phyloP scores from a whole-genome alignment of 441 rosid species.

The Pelargonium fulgidum region DNA sequence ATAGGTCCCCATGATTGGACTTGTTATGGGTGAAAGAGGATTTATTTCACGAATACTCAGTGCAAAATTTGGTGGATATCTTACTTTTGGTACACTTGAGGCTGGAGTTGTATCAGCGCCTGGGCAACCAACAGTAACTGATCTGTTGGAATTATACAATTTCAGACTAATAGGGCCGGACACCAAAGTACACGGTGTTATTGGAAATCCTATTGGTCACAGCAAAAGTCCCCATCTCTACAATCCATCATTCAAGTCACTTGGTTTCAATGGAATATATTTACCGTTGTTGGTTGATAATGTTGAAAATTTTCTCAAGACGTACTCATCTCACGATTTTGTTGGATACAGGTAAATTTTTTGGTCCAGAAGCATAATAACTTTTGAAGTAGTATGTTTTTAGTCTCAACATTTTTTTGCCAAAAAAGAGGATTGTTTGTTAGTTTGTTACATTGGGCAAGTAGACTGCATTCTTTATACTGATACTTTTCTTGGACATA shows the following conservation, averaged over 20 bases:
- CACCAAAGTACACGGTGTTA: conserved; percentile 79
- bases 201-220: conserved; percentile 90
- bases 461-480: background rate
- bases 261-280: conserved; percentile 62
- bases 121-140: conserved; percentile 79
- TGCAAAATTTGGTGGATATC: conserved; percentile 82
- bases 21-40: conserved; percentile 91
- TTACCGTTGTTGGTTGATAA: conserved; percentile 70
- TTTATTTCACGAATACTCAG: conserved; percentile 81
- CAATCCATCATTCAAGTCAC: conserved; percentile 84
- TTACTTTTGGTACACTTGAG: conserved; percentile 80
- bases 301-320: conserved; percentile 42
- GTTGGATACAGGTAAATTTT: conserved; percentile 52
- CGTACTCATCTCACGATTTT: conserved; percentile 55
- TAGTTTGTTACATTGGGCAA: background rate
- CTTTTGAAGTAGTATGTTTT: background rate
- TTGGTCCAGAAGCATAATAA: conserved; percentile 2
- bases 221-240: conserved; percentile 81
- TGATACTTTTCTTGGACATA: background rate
- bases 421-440: background rate
- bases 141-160: conserved; percentile 69
- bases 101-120: conserved; percentile 72
- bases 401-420: background rate
- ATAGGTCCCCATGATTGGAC: conserved; percentile 77
- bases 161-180: conserved; percentile 69